These are phyloP conservation scores for Saitozyma sp. DNA, from an alignment of 768 basidiomycete species.

Conservation along the genomic window DNA sequence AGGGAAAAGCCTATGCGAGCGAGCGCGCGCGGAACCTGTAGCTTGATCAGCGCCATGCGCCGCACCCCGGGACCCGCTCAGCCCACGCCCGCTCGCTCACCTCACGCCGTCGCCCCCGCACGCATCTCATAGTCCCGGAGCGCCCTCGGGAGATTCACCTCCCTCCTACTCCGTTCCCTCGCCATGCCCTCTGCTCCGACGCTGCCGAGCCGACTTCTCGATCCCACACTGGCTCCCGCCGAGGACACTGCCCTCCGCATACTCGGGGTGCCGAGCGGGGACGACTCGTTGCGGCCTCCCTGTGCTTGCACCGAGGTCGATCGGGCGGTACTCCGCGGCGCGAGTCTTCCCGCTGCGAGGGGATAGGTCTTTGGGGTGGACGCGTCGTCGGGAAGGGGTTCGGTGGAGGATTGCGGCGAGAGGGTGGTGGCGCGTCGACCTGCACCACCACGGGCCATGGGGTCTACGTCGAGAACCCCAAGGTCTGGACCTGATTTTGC, in stretches of 20 bases:
- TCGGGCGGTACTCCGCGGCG: neutral
- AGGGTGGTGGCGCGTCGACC: neutral
- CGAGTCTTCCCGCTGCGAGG: conserved; percentile 6
- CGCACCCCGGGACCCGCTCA: no score
- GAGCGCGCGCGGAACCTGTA: no score
- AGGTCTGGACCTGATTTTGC: conserved; percentile 3
- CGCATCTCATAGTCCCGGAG: conserved; percentile 33
- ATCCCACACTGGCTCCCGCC: conserved; percentile 2
- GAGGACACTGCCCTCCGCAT: neutral
- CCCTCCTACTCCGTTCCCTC: conserved; percentile 22
- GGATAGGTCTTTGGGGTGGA: neutral
- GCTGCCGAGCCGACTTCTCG: neutral
- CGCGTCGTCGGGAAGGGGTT: neutral
- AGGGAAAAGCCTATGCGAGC: no score
- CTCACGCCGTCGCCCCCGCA: conserved; percentile 3
- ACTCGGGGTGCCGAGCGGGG: neutral
- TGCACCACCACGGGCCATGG: neutral
- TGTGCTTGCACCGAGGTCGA: neutral
- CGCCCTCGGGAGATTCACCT: conserved; percentile 25
- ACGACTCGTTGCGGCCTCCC: neutral
- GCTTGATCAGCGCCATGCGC: no score
- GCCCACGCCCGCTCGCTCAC: neutral
- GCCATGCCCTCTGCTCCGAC: conserved; percentile 11
- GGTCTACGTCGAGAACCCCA: neutral
- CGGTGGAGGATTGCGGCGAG: neutral